Base-by-base conservation (phyloP, 768 basidiomycete species). In the Candolleomyces aberdarensis region DNA sequence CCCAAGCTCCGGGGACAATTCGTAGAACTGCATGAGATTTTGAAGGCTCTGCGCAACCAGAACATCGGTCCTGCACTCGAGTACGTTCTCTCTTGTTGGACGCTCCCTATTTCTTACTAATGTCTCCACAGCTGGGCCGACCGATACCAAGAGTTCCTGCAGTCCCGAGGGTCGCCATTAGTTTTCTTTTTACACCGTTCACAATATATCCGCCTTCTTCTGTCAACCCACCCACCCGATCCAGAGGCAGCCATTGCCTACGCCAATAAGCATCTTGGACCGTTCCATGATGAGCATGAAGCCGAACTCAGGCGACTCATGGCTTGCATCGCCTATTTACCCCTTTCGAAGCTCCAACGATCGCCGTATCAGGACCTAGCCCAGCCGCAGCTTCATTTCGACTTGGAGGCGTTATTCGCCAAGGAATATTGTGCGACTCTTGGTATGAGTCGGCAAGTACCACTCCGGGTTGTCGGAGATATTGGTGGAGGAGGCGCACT, bases 401-500 rank as follows among this genome's bases (percentile, higher is more conserved):
- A 93, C 64, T 77, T 98, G 36, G 88, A 90, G 65, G 86, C 87
- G 2, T 77, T 92, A 60, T 97, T 99, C 71, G 87, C 90, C 22
- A 88, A 87, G 64, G 95, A 96, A 68, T 99, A 91, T 67, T 95
- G 96, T 66, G 86, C 89, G 13, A 87, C 83, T 65, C 75, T 96
- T 17, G 92, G 91, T 3, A 90, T 96, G 89, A 92, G 96, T 65
- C 82, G 89, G 60, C 92, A 96, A 66, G 85, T 92, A 13, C 92
- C 95, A 1, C 79, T 99, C 48, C 82, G 87, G 44, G 93, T 97
- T 3, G 89, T 96, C 3, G 93, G 92, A 3, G 95, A 96, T 66
- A 89, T 98, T 55, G 97, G 96, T 1, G 93, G 91, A 0, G 91
- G 92, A 5, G 94, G 96, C 2, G 95, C 96, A 0, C 74, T 98